Conservation (phyloP, 208 protist species). For the Vickermania ingenoplastis region DNA sequence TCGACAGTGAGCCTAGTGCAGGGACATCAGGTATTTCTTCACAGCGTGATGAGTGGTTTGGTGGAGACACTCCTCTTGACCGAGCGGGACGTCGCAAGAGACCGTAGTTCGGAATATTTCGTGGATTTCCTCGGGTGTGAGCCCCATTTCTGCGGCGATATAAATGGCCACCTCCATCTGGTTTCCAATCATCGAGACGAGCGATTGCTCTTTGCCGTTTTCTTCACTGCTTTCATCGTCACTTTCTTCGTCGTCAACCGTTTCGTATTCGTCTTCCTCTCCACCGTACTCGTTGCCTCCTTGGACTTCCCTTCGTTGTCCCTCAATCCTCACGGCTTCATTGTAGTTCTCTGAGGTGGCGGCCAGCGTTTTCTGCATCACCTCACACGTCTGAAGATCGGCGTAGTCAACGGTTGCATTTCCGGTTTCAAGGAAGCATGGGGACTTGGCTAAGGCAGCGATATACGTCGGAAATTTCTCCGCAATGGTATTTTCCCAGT, state of each 20-base stretch:
- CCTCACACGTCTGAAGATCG: constrained; percentile 18
- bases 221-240: constrained; percentile 11
- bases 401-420: constrained; percentile 16
- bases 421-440: constrained; percentile 13
- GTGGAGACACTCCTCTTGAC: neutral
- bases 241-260: constrained; percentile 16
- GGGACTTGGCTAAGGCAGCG: constrained; percentile 8
- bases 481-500: constrained; percentile 15
- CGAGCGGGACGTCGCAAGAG: neutral
- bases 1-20: too few species aligned
- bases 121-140: constrained; percentile 2
- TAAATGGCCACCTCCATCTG: constrained; percentile 18
- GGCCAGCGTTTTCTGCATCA: constrained; percentile 10
- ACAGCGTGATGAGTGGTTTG: neutral
- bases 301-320: constrained; percentile 4
- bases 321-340: constrained; percentile 18
- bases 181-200: constrained; percentile 14
- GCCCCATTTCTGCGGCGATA: constrained; percentile 3
- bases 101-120: constrained; percentile 8
- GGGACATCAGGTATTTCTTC: neutral
- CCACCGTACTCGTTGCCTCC: constrained; percentile 4
- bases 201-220: neutral
- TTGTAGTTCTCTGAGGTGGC: constrained; percentile 19
- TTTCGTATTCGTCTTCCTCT: constrained; percentile 12
- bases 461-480: constrained; percentile 21